phyloP scores from a whole-genome alignment of 306 rosid genomes.

The Comarum palustre region DNA sequence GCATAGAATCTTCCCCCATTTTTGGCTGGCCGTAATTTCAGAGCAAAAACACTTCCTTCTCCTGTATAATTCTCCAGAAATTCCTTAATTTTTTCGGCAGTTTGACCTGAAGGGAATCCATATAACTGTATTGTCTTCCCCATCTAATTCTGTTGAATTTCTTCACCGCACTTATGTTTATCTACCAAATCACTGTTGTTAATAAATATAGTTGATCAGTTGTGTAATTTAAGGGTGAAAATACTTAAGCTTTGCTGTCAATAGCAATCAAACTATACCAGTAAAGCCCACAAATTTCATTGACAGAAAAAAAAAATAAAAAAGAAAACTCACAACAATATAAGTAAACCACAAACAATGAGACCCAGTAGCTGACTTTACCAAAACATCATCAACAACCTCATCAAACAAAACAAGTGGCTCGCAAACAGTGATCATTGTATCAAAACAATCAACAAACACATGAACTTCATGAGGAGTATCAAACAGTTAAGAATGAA shows the following conservation, averaged over 20 bases:
- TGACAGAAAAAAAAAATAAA: neutral
- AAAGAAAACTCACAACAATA: neutral
- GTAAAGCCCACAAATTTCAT: neutral
- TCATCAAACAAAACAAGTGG: neutral
- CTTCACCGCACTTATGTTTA: conserved; percentile 6
- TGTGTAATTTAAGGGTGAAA: too few relatives aligned
- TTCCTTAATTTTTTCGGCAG: conserved; percentile 17
- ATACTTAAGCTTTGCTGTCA: neutral
- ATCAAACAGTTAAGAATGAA: neutral
- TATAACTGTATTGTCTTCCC: conserved; percentile 58
- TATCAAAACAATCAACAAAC: neutral
- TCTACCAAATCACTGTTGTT: neutral
- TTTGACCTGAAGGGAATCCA: conserved; percentile 52
- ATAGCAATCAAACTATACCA: neutral
- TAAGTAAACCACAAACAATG: neutral
- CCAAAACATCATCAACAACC: neutral
- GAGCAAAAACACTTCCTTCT: conserved; percentile 49
- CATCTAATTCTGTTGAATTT: conserved; percentile 33
- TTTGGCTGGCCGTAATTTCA: conserved; percentile 45
- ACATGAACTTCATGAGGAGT: neutral
- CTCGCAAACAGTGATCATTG: neutral
- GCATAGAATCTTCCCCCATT: conserved; percentile 42
- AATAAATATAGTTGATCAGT: neutral
- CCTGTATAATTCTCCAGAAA: conserved; percentile 58
- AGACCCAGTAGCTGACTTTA: neutral